phyloP scores from a whole-genome alignment of 106 monocot genomes.

The Allium fistulosum region DNA sequence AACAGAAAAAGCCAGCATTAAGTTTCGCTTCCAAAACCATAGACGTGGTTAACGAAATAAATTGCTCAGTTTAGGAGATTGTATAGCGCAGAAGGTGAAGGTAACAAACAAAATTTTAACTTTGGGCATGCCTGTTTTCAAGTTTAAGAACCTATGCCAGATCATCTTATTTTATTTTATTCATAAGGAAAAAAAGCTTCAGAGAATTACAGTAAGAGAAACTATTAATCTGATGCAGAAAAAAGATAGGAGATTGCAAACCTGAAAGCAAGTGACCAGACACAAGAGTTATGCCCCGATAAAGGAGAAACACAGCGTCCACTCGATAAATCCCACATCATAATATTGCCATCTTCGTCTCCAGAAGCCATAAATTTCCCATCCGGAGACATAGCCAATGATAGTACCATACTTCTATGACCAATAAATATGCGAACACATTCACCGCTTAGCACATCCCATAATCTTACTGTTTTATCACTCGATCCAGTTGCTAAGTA shows the following conservation, averaged over 20 bases:
- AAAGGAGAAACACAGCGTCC: constrained; percentile 85
- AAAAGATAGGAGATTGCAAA: constrained; percentile 7
- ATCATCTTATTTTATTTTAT: no score
- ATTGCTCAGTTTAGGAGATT: no score
- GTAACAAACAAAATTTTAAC: no score
- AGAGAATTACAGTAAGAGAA: not conserved
- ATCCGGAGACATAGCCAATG: constrained; percentile 92
- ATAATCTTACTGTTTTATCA: constrained; percentile 93
- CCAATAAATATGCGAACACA: constrained; percentile 94
- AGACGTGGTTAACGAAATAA: no score
- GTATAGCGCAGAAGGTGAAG: no score
- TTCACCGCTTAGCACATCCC: constrained; percentile 95
- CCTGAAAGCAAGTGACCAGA: constrained; percentile 99
- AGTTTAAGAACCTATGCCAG: no score
- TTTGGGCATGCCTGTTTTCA: no score
- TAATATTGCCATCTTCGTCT: constrained; percentile 97
- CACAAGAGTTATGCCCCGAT: constrained; percentile 73
- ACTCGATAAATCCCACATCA: constrained; percentile 93
- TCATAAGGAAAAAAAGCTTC: no score
- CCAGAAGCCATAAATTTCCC: constrained; percentile 97
- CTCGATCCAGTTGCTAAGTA: constrained; percentile 95
- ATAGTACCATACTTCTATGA: constrained; percentile 83
- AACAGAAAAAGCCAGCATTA: no score
- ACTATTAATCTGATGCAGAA: not conserved
- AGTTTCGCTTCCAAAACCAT: no score